Evolutionary conservation across 2,329 filamentous ascomycete species (phyloP), one percentile per base, ranked within the genome.

Genomic region (Hypoxylon sp.): DNA sequence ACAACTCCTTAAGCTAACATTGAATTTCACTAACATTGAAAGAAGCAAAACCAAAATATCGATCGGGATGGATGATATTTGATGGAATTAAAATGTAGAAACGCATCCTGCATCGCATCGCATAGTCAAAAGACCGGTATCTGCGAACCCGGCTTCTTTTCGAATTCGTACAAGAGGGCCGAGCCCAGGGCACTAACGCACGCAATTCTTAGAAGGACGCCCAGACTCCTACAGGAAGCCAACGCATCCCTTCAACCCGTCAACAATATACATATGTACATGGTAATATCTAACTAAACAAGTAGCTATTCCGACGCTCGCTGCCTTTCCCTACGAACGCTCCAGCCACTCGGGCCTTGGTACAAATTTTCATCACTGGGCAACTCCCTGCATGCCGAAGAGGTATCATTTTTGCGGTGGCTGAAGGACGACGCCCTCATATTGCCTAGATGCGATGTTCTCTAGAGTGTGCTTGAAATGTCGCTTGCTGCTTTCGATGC

Each of bases 401-500:
- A 39, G 19, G 11, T 51, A 39, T 66, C 17, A 58, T 76, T 77
- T 84, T 68, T 83, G 87, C 11, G 86, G 86, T 61, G 86, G 86
- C 60, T 91, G 88, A 61, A 93, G 88, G 65, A 98, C 89, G 44
- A 99, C 89, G 1, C 95, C 96, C 77, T 98, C 96, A 76, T 97
- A 98, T 75, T 97, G 94, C 77, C 97, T 89, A 68, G 92, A 92
- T 69, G 89, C 88, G 76, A 99, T 98, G 78, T 98, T 97, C 69
- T 98, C 94, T 75, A 99, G 84, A 4, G 96, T 99, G 71, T 97
- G 90, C 80, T 97, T 88, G 82, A 99, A 99, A 81, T 99, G 96
- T 77, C 93, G 93, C 79, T 92, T 92, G 69, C 96, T 97, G 71
- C 90, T 93, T 77, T 99, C 96, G 55, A 98, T 87, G 21, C 91